Conservation (phyloP, 78 protist species). For the Protostelium mycophagum region DNA sequence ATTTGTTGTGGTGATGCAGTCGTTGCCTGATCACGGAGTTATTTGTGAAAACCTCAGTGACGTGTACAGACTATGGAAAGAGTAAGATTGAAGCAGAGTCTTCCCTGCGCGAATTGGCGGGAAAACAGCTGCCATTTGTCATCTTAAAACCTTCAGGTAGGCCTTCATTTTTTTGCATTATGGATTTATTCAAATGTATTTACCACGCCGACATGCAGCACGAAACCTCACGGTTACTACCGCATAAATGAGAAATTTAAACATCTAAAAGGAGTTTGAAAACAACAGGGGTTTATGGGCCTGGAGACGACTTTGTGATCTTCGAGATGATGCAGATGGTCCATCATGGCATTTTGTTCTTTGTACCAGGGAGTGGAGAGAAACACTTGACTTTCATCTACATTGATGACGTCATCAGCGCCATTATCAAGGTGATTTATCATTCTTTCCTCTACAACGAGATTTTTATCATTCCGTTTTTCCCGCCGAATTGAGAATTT, state of each 20-base stretch:
- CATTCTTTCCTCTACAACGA: no score
- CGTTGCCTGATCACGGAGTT: no score
- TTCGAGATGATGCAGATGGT: conserved; percentile 1
- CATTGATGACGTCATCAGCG: neutral
- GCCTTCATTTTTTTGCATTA: neutral
- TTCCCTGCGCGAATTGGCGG: neutral
- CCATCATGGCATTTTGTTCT: neutral
- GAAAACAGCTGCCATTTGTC: neutral
- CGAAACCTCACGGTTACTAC: no score
- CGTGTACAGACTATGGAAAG: neutral
- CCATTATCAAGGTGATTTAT: neutral
- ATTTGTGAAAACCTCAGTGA: no score
- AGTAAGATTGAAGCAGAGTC: neutral
- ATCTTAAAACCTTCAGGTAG: neutral
- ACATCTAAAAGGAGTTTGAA: neutral
- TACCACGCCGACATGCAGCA: no score
- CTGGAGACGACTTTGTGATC: neutral
- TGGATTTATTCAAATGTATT: no score
- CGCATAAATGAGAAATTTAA: no score
- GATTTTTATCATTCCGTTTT: no score
- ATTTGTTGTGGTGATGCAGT: no score
- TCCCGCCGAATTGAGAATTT: no score
- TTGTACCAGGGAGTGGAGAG: neutral
- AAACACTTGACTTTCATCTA: neutral
- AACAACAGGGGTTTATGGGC: neutral